A percentile compares a stretch with the other conserved stretches of the same genome.
These are phyloP conservation scores for Cubamyces sp. DNA, from an alignment of 768 basidiomycete species.

Conservation along the genomic window DNA sequence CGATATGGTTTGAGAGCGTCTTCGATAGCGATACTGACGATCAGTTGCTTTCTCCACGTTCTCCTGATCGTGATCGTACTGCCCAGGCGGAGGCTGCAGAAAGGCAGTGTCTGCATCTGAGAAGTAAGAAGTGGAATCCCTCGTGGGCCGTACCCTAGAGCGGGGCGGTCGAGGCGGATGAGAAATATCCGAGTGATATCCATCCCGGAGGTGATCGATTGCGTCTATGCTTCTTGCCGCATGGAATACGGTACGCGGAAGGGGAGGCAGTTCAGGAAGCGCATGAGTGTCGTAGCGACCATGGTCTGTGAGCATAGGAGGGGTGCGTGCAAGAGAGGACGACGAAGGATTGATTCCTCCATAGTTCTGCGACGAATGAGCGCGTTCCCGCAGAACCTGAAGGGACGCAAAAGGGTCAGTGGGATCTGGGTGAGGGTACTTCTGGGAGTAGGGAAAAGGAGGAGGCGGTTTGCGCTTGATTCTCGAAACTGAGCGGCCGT, in stretches of 20 bases:
- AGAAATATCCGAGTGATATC: slow-evolving; percentile 29
- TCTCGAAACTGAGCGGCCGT: slow-evolving; percentile 19
- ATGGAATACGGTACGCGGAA: slow-evolving; percentile 17
- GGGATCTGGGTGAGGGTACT: slow-evolving; percentile 72
- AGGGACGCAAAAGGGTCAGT: slow-evolving; percentile 72
- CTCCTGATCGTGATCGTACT: slow-evolving; percentile 17
- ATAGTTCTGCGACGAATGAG: slow-evolving; percentile 41
- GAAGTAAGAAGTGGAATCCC: slow-evolving; percentile 29
- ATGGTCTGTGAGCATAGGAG: slow-evolving; percentile 3
- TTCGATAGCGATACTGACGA: slow-evolving; percentile 31
- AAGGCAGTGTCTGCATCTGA: slow-evolving; percentile 29
- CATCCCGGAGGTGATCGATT: slow-evolving; percentile 18
- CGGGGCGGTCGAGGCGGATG: slow-evolving; percentile 30
- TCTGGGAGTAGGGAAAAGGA: slow-evolving; percentile 49
- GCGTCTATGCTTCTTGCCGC: slow-evolving; percentile 18
- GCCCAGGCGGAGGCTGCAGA: slow-evolving; percentile 4
- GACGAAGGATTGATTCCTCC: slow-evolving; percentile 15
- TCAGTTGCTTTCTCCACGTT: slow-evolving; percentile 19
- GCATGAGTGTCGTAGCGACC: background rate
- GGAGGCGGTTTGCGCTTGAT: slow-evolving; percentile 65
- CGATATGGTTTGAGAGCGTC: slow-evolving; percentile 38
- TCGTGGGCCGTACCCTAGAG: slow-evolving; percentile 22
- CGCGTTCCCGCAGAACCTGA: slow-evolving; percentile 63
- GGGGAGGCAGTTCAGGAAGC: slow-evolving; percentile 8
- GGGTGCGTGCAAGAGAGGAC: slow-evolving; percentile 16